phyloP scores from a whole-genome alignment of 1,284 basidiomycete species.

The Phylloboletellus chloephorus region DNA sequence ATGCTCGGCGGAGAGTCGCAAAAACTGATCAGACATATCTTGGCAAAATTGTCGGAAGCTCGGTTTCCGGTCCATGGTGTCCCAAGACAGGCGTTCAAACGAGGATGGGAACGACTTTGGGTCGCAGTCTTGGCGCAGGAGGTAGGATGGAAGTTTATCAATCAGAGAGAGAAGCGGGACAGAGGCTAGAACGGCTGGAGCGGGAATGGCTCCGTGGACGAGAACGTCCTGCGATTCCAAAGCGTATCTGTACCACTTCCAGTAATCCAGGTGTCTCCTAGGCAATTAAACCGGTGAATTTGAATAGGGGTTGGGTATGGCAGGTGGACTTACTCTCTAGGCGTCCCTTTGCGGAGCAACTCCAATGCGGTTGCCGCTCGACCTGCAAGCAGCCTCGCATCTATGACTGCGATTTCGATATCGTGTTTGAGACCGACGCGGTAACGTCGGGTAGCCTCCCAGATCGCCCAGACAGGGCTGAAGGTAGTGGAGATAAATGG shows the following conservation, averaged over 20 bases:
- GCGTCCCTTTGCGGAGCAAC: slow-evolving; percentile 46
- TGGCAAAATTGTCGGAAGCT: slow-evolving; percentile 67
- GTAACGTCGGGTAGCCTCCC: slow-evolving; percentile 73
- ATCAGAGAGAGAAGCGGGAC: slow-evolving; percentile 60
- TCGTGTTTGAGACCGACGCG: slow-evolving; percentile 64
- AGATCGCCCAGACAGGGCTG: slow-evolving; percentile 73
- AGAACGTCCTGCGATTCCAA: slow-evolving; percentile 71
- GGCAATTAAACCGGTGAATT: slow-evolving; percentile 6
- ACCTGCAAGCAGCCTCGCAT: slow-evolving; percentile 52
- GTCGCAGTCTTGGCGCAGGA: slow-evolving; percentile 41
- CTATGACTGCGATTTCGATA: slow-evolving; percentile 70
- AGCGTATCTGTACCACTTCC: slow-evolving; percentile 70
- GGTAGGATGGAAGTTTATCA: slow-evolving; percentile 64
- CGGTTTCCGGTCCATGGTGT: slow-evolving; percentile 51
- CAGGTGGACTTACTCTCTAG: slow-evolving; percentile 46
- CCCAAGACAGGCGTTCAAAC: slow-evolving; percentile 52
- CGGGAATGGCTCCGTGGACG: slow-evolving; percentile 61
- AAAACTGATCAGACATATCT: slow-evolving; percentile 58
- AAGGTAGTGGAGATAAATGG: slow-evolving; percentile 69
- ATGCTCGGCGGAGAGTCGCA: slow-evolving; percentile 46
- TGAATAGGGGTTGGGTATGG: background rate
- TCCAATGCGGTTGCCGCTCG: slow-evolving; percentile 61
- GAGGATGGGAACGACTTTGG: slow-evolving; percentile 35
- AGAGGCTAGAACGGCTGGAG: slow-evolving; percentile 59
- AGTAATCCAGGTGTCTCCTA: slow-evolving; percentile 59